Evolutionary conservation across 176 grass and related monocot genomes (phyloP).

Genomic region (Neostapfia colusana): DNA sequence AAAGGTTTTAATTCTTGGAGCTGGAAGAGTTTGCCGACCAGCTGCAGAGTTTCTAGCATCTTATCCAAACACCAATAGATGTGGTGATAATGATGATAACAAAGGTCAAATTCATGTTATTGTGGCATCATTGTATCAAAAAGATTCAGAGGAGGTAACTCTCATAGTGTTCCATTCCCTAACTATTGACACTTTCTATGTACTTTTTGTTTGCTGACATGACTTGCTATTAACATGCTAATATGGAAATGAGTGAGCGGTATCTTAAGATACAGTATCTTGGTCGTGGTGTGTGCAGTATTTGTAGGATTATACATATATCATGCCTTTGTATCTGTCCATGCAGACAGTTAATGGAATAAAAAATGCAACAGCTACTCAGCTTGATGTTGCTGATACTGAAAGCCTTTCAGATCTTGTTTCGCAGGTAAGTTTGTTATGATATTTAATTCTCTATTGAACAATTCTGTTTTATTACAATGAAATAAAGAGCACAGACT

Average conservation of each 20-base stretch:
- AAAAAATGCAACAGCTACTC: slow-evolving; percentile 72
- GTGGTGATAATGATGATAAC: slow-evolving; percentile 26
- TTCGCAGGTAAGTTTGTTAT: slow-evolving; percentile 61
- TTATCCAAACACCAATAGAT: slow-evolving; percentile 17
- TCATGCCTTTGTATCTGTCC: slow-evolving; percentile 39
- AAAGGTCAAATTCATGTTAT: slow-evolving; percentile 63
- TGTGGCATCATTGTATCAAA: slow-evolving; percentile 79
- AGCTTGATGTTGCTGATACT: slow-evolving; percentile 77
- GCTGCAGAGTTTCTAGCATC: slow-evolving; percentile 83
- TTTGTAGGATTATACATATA: slow-evolving; percentile 8
- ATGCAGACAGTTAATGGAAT: slow-evolving; percentile 81
- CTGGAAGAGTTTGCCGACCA: slow-evolving; percentile 85
- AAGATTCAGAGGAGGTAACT: slow-evolving; percentile 85
- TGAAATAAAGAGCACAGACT: slow-evolving; percentile 7
- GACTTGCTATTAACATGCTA: background rate
- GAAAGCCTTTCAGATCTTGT: slow-evolving; percentile 63
- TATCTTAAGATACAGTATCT: slow-evolving; percentile 16
- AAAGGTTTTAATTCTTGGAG: slow-evolving; percentile 88
- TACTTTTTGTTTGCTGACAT: slow-evolving; percentile 16
- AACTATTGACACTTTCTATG: slow-evolving; percentile 5
- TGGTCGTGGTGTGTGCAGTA: background rate
- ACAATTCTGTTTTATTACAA: background rate
- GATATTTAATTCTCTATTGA: background rate
- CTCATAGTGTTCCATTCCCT: slow-evolving; percentile 19
- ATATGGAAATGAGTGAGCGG: background rate